Percentiles rank a stretch among this genome's conserved stretches.
Conservation (phyloP, 73 alveolate species). For the Paraurostyla sp. region DNA sequence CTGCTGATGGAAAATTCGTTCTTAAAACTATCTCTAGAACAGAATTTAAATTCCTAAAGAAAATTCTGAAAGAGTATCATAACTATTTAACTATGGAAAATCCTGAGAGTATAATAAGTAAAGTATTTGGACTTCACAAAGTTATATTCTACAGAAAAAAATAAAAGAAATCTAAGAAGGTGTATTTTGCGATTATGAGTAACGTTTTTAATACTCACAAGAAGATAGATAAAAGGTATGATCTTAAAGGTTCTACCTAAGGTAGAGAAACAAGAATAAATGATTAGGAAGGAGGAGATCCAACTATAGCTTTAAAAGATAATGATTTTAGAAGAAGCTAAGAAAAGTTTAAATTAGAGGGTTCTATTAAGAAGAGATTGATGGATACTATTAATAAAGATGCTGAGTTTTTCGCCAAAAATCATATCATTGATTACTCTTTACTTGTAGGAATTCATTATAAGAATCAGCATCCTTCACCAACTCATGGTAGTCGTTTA, state of each 20-base stretch:
- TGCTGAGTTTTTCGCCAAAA: slow-evolving; percentile 87
- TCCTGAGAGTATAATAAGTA: slow-evolving; percentile 73
- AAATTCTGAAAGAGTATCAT: slow-evolving; percentile 92
- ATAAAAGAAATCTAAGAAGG: slow-evolving; percentile 48
- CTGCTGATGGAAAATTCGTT: slow-evolving; percentile 97
- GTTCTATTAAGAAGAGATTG: slow-evolving; percentile 72
- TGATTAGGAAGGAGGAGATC: slow-evolving; percentile 61
- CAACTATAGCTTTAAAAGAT: slow-evolving; percentile 95
- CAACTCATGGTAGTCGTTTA: slow-evolving; percentile 18
- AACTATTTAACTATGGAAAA: slow-evolving; percentile 79
- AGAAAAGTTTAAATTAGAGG: slow-evolving; percentile 81
- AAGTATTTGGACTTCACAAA: slow-evolving; percentile 87
- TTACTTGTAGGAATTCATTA: slow-evolving; percentile 93
- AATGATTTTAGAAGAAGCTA: slow-evolving; percentile 81
- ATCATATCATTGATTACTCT: slow-evolving; percentile 91
- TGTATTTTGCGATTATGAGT: slow-evolving; percentile 85
- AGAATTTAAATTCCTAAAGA: slow-evolving; percentile 92
- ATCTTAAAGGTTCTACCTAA: slow-evolving; percentile 88
- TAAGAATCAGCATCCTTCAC: slow-evolving; percentile 29
- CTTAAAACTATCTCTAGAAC: slow-evolving; percentile 91
- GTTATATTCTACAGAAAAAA: slow-evolving; percentile 72
- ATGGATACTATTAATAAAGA: slow-evolving; percentile 88
- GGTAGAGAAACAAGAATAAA: slow-evolving; percentile 76
- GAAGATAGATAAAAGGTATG: slow-evolving; percentile 86
- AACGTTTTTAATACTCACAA: slow-evolving; percentile 78